phyloP scores from a whole-genome alignment of 140 eudicot genomes.

The Cichorium intybus region DNA sequence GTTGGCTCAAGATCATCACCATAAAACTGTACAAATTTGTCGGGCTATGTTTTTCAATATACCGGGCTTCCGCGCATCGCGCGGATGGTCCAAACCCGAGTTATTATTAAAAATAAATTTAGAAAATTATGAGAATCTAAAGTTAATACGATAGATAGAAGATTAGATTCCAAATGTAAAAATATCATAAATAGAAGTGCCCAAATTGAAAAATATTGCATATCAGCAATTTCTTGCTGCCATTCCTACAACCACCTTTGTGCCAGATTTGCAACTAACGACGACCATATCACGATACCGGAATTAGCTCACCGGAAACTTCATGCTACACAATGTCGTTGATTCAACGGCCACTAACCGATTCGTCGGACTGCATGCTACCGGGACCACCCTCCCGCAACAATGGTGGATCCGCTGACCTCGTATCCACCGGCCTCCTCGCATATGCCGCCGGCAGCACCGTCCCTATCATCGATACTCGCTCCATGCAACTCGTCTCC shows the following conservation, averaged over 20 bases:
- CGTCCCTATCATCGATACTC: conserved; percentile 62
- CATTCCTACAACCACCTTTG: neutral
- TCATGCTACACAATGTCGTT: conserved; percentile 22
- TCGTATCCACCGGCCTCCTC: conserved; percentile 67
- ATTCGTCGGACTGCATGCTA: conserved; percentile 66
- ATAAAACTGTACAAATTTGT: no score
- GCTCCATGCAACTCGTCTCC: conserved; percentile 79
- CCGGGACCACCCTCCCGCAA: conserved; percentile 92
- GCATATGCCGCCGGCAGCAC: conserved; percentile 87
- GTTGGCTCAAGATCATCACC: no score
- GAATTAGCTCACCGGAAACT: conserved; percentile 9
- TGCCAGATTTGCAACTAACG: neutral
- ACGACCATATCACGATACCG: conserved; percentile 1
- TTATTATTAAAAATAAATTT: no score
- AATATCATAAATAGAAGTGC: neutral
- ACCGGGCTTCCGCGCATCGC: no score
- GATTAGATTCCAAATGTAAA: neutral
- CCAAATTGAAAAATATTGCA: neutral
- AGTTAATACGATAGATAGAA: no score
- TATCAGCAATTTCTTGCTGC: neutral
- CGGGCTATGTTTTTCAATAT: no score
- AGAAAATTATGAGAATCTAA: no score
- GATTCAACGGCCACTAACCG: conserved; percentile 33
- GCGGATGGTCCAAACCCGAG: no score
- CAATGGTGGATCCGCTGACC: conserved; percentile 77